Evolutionary conservation across 768 basidiomycete species (phyloP).

Genomic region (Rhizopogon sp.): DNA sequence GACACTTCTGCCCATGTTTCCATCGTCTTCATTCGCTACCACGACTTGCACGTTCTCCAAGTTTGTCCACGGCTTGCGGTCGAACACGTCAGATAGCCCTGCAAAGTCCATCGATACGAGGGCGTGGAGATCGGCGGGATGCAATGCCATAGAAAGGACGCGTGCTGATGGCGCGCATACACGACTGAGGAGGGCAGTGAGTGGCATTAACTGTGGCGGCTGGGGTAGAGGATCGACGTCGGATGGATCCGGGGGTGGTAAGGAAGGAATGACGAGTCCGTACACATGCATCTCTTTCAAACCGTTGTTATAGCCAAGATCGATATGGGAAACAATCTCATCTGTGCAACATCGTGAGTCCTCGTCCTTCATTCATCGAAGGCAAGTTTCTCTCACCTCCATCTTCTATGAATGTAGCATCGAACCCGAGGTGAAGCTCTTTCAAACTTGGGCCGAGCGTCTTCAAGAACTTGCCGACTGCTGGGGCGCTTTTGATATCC

Average conservation of each 20-base stretch:
- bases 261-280: conserved; percentile 26
- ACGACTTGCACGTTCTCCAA: conserved; percentile 23
- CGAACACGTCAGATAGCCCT: conserved; percentile 20
- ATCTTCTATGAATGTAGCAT: conserved; percentile 23
- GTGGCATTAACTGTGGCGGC: conserved; percentile 13
- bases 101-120: conserved; percentile 25
- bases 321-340: conserved; percentile 20
- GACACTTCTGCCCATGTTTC: conserved; percentile 18
- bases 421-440: conserved; percentile 25
- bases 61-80: conserved; percentile 14
- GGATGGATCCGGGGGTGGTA: conserved; percentile 20
- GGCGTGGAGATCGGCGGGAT: conserved; percentile 26
- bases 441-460: conserved; percentile 15
- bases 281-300: conserved; percentile 28
- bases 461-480: conserved; percentile 22
- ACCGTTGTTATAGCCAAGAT: conserved; percentile 18
- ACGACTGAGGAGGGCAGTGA: conserved; percentile 21
- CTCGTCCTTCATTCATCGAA: neutral
- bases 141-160: conserved; percentile 24
- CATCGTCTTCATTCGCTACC: conserved; percentile 26
- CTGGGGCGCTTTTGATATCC: conserved; percentile 18
- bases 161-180: conserved; percentile 23
- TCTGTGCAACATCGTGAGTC: conserved; percentile 15
- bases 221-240: conserved; percentile 8
- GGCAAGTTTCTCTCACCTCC: conserved; percentile 18